A percentile compares a stretch with the other conserved stretches of the same genome.
These are phyloP conservation scores for Euphorbia pulcherrima DNA, from an alignment of 345 rosid genomes.

Conservation along the genomic window DNA sequence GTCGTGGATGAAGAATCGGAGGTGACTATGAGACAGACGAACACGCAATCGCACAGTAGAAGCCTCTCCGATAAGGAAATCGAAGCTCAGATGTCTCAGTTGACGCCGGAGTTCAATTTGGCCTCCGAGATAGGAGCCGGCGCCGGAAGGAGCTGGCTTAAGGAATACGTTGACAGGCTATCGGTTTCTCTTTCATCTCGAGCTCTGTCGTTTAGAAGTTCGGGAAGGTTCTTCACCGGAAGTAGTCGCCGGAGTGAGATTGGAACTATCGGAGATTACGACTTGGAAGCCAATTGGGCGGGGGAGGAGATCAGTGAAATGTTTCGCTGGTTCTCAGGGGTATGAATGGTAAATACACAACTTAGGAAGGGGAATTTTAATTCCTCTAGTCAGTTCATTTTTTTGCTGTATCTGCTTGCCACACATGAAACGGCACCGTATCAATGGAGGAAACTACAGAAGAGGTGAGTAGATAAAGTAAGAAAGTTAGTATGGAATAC, in stretches of 20 bases:
- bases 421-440: background rate
- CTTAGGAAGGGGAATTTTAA: background rate
- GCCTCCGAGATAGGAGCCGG: conserved; percentile 56
- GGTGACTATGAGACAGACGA: conserved; percentile 34
- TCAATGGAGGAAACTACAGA: no score
- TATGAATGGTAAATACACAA: conserved; percentile 31
- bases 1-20: conserved; percentile 69
- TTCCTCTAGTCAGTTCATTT: background rate
- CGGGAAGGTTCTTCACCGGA: conserved; percentile 70
- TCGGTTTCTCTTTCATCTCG: conserved; percentile 66
- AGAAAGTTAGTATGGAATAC: background rate
- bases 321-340: conserved; percentile 87
- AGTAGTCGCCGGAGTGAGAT: conserved; percentile 76
- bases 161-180: conserved; percentile 76
- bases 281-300: conserved; percentile 48
- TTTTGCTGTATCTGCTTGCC: conserved; percentile 5
- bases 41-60: conserved; percentile 37
- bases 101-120: conserved; percentile 34
- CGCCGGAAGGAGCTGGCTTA: conserved; percentile 70
- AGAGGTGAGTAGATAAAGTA: conserved; percentile 1
- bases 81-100: conserved; percentile 17
- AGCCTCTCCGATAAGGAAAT: conserved; percentile 52
- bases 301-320: conserved; percentile 92
- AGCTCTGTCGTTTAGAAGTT: conserved; percentile 64
- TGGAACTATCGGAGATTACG: conserved; percentile 44